These are phyloP conservation scores for Trametes pubescens DNA, from an alignment of 1,284 basidiomycete species.

Conservation along the genomic window DNA sequence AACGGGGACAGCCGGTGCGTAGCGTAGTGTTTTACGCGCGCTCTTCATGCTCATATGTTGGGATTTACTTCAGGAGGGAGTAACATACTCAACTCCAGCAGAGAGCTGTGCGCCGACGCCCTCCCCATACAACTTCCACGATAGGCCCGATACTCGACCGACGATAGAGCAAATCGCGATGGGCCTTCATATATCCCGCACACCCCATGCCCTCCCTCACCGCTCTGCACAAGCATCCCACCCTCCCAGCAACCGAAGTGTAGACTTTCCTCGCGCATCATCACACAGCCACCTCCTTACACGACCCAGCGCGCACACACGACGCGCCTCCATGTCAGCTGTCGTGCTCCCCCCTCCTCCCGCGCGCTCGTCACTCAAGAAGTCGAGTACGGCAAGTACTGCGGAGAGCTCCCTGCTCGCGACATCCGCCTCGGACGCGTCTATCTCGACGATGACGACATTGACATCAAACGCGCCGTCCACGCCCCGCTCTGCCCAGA, in stretches of 20 bases:
- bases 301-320: constrained; percentile 37
- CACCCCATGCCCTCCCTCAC: constrained; percentile 65
- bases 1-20: constrained; percentile 42
- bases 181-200: constrained; percentile 77
- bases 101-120: constrained; percentile 48
- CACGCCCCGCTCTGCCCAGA: constrained; percentile 46
- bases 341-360: constrained; percentile 59
- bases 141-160: constrained; percentile 56
- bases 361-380: constrained; percentile 70
- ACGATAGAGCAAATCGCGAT: constrained; percentile 78
- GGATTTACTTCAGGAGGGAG: constrained; percentile 31
- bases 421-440: constrained; percentile 52
- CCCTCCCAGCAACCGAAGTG: constrained; percentile 14
- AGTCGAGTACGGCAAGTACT: constrained; percentile 44
- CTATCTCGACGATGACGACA: constrained; percentile 54
- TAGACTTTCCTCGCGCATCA: constrained; percentile 24
- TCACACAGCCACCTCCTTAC: constrained; percentile 29
- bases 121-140: constrained; percentile 51
- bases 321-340: constrained; percentile 40
- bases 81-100: constrained; percentile 63
- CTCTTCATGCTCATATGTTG: neutral
- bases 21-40: no score
- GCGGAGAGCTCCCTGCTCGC: constrained; percentile 44
- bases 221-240: constrained; percentile 29
- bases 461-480: constrained; percentile 52